phyloP scores from a whole-genome alignment of 371 early-diverging fungal species.

The Mortierella sp. region DNA sequence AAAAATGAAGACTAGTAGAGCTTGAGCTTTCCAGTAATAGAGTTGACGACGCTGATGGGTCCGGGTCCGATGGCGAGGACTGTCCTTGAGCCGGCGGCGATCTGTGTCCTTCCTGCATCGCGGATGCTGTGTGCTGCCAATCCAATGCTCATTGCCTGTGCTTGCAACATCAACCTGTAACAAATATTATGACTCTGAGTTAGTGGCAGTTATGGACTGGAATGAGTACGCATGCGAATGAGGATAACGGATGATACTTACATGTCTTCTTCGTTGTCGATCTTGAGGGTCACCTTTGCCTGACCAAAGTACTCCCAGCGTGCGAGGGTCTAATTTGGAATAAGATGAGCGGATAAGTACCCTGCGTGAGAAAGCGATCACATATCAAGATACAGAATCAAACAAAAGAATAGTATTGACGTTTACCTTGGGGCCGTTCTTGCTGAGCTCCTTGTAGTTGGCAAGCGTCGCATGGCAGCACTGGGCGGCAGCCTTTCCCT shows the following conservation, averaged over 20 bases:
- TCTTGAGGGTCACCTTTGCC: conserved; percentile 90
- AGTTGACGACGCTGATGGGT: conserved; percentile 81
- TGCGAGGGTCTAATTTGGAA: conserved; percentile 60
- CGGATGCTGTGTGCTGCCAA: conserved; percentile 86
- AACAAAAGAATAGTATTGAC: background rate
- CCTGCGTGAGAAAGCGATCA: background rate
- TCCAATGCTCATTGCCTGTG: conserved; percentile 75
- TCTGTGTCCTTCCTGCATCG: conserved; percentile 99
- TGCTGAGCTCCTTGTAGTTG: conserved; percentile 79
- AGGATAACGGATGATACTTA: conserved; percentile 39
- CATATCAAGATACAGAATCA: too few species aligned
- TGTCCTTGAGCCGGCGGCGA: conserved; percentile 95
- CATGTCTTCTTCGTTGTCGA: conserved; percentile 86
- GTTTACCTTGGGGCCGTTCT: conserved; percentile 67
- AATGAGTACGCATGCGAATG: too few species aligned
- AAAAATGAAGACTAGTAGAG: conserved; percentile 68
- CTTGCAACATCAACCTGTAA: conserved; percentile 78
- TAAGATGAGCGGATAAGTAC: background rate
- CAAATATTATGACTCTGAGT: background rate
- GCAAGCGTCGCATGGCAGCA: conserved; percentile 96
- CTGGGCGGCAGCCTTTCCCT: conserved; percentile 97
- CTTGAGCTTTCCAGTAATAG: conserved; percentile 90
- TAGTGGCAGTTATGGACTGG: background rate
- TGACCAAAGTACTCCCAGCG: conserved; percentile 88
- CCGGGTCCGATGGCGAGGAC: conserved; percentile 98